Conservation (phyloP, 306 rosid genomes). For the Corylus avellana region DNA sequence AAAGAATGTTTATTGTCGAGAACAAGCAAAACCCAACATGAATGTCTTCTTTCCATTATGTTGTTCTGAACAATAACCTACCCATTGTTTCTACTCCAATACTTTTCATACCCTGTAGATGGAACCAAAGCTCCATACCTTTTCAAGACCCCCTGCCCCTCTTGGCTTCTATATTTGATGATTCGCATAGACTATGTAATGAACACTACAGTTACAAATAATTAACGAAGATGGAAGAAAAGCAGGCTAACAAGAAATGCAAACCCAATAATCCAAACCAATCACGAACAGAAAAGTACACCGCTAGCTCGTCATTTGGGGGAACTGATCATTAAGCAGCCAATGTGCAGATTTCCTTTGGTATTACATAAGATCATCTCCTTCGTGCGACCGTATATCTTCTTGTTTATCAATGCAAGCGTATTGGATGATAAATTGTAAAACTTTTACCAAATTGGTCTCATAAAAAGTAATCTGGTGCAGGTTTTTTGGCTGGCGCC, state of each 20-base stretch:
- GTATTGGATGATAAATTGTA: slow-evolving; percentile 16
- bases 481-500: slow-evolving; percentile 83
- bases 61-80: slow-evolving; percentile 31
- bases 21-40: slow-evolving; percentile 43
- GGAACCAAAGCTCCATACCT: slow-evolving; percentile 39
- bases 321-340: slow-evolving; percentile 28
- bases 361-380: slow-evolving; percentile 21
- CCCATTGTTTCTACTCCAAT: slow-evolving; percentile 29
- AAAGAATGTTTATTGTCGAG: slow-evolving; percentile 30
- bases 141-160: slow-evolving; percentile 33
- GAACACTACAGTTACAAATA: slow-evolving; percentile 48
- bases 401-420: slow-evolving; percentile 41
- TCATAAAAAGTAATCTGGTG: slow-evolving; percentile 95
- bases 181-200: slow-evolving; percentile 22
- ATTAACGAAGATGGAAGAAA: slow-evolving; percentile 34
- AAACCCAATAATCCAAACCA: slow-evolving; percentile 37
- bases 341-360: slow-evolving; percentile 18
- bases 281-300: slow-evolving; percentile 29
- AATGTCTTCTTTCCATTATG: slow-evolving; percentile 33
- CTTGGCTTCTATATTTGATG: slow-evolving; percentile 37
- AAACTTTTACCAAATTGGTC: slow-evolving; percentile 15
- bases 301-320: slow-evolving; percentile 33
- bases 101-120: slow-evolving; percentile 40
- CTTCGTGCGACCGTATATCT: slow-evolving; percentile 32
- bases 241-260: slow-evolving; percentile 42